Evolutionary conservation across 1,284 basidiomycete species (phyloP).

Genomic region (Taiwanofungus camphoratus): DNA sequence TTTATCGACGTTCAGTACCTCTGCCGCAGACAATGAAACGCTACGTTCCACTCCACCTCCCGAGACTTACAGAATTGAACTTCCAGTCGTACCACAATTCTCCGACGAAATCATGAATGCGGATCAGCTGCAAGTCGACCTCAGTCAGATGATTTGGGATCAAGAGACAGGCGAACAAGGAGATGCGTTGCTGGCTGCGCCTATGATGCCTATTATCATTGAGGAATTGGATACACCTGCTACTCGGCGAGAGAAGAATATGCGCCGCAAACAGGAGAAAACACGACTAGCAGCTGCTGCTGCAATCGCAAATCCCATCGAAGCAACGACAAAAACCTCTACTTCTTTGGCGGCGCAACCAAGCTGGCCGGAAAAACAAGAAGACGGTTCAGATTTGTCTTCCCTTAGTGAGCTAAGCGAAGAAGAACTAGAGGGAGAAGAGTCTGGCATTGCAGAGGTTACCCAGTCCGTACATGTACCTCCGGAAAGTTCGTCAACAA

Average conservation of each 20-base stretch:
- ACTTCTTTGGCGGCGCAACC: background rate
- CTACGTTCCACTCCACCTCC: background rate
- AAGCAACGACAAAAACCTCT: background rate
- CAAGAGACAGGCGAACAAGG: background rate
- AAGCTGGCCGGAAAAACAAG: background rate
- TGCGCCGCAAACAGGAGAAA: conserved; percentile 40
- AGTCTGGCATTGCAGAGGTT: background rate
- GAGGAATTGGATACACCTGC: conserved; percentile 66
- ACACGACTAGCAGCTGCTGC: conserved; percentile 9
- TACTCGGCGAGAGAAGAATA: conserved; percentile 51
- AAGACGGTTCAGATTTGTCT: conserved; percentile 25
- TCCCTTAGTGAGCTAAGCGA: conserved; percentile 27
- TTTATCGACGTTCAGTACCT: conserved; percentile 45
- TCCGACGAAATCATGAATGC: conserved; percentile 22
- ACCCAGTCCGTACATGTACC: too few relatives aligned
- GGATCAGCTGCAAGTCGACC: conserved; percentile 10
- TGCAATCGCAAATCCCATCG: conserved; percentile 1
- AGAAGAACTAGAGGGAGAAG: conserved; percentile 3
- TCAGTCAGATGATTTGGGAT: background rate
- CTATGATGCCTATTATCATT: conserved; percentile 38
- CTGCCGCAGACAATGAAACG: conserved; percentile 44
- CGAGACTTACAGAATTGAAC: background rate
- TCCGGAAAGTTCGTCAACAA: background rate
- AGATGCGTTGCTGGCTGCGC: too few relatives aligned
- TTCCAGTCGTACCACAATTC: background rate